Evolutionary conservation across 2,329 filamentous ascomycete genomes (phyloP).

Genomic region (Exophiala dermatitidis): DNA sequence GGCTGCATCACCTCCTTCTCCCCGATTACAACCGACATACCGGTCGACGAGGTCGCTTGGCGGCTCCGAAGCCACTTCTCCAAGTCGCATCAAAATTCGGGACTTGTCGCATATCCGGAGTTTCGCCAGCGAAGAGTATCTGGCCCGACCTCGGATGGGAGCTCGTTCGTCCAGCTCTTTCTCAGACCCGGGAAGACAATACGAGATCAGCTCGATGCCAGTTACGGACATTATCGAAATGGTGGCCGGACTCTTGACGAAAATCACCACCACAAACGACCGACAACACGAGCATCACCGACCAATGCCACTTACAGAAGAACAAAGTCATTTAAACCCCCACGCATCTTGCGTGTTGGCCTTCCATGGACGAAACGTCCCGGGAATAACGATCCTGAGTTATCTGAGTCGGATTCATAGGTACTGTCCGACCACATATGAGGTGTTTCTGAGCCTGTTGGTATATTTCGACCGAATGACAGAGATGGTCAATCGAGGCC

Average conservation of each 20-base stretch:
- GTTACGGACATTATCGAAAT: slow-evolving; percentile 97
- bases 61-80: slow-evolving; percentile 41
- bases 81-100: slow-evolving; percentile 66
- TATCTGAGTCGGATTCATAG: slow-evolving; percentile 96
- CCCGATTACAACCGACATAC: slow-evolving; percentile 41
- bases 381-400: slow-evolving; percentile 91
- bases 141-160: slow-evolving; percentile 47
- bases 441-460: slow-evolving; percentile 89
- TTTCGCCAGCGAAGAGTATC: slow-evolving; percentile 70
- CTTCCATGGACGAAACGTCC: slow-evolving; percentile 97
- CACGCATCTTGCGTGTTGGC: slow-evolving; percentile 73
- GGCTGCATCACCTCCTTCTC: slow-evolving; percentile 39
- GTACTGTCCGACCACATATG: slow-evolving; percentile 97
- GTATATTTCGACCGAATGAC: slow-evolving; percentile 99
- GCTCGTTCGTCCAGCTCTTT: slow-evolving; percentile 38
- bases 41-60: slow-evolving; percentile 39
- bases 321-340: slow-evolving; percentile 51
- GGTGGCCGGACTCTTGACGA: slow-evolving; percentile 91
- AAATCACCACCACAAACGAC: slow-evolving; percentile 96
- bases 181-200: slow-evolving; percentile 54
- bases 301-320: slow-evolving; percentile 56
- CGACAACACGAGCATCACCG: slow-evolving; percentile 87
- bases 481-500: slow-evolving; percentile 79
- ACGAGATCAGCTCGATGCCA: slow-evolving; percentile 96
- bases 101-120: slow-evolving; percentile 87